Conservation (phyloP, 2,329 filamentous ascomycete genomes). For the Monosporascus ibericus region DNA sequence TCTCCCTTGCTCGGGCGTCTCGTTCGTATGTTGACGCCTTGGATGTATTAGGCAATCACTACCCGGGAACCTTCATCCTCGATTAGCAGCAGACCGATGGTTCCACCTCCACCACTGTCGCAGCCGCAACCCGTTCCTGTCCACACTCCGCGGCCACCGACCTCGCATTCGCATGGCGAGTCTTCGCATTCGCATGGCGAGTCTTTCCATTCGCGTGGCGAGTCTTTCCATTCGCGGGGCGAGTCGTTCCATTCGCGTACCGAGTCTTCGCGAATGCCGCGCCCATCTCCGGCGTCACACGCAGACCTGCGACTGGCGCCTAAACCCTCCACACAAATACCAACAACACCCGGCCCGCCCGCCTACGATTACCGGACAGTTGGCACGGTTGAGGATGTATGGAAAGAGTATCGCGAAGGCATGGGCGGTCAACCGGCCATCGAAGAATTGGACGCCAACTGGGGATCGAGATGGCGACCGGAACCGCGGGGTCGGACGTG, state of each 20-base stretch:
- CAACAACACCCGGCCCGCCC: conserved; percentile 25
- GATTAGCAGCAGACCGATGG: conserved; percentile 11
- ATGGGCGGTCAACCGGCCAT: conserved; percentile 30
- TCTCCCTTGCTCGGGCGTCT: neutral
- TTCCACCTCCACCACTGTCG: conserved; percentile 15
- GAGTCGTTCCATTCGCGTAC: conserved; percentile 24
- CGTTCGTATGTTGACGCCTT: conserved; percentile 10
- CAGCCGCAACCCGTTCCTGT: conserved; percentile 16
- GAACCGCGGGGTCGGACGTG: conserved; percentile 31
- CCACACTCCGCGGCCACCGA: conserved; percentile 17
- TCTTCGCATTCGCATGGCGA: conserved; percentile 22
- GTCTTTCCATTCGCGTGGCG: conserved; percentile 23
- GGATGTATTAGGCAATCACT: conserved; percentile 15
- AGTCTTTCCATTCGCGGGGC: too few species aligned
- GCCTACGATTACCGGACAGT: conserved; percentile 28
- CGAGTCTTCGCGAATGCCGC: conserved; percentile 19
- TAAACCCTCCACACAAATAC: conserved; percentile 18
- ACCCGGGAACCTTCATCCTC: conserved; percentile 13
- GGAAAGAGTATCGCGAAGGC: conserved; percentile 31
- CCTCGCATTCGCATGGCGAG: conserved; percentile 22
- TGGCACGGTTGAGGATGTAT: conserved; percentile 30
- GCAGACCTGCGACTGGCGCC: conserved; percentile 17
- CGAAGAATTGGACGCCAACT: conserved; percentile 27
- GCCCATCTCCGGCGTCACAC: conserved; percentile 20
- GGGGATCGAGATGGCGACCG: conserved; percentile 31